Evolutionary conservation across 2,329 filamentous ascomycete species (phyloP).

Genomic region (Arthrobotrys entomopaga): DNA sequence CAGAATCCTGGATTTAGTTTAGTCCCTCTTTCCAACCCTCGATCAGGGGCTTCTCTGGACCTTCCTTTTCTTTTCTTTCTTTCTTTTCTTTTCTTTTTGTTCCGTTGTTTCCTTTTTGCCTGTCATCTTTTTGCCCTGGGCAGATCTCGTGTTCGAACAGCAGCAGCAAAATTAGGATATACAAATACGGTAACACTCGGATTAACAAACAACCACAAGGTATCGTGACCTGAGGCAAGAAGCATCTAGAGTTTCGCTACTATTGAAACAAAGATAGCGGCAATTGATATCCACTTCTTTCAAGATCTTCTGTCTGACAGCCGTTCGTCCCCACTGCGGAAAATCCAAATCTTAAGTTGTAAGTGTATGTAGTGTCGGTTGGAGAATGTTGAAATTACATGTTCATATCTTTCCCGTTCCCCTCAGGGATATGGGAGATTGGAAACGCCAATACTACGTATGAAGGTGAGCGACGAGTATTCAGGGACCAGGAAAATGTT

Average conservation of each 20-base stretch:
- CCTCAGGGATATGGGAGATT: constrained; percentile 54
- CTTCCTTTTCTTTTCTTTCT: constrained; percentile 32
- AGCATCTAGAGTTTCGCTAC: constrained; percentile 19
- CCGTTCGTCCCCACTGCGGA: constrained; percentile 1
- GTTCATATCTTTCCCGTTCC: constrained; percentile 36
- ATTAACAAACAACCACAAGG: constrained; percentile 43
- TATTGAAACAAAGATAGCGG: constrained; percentile 27
- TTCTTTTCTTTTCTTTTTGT: constrained; percentile 32
- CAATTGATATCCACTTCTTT: constrained; percentile 3
- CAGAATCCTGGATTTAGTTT: constrained; percentile 47
- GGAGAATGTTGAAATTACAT: constrained; percentile 29
- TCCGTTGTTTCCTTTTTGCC: constrained; percentile 31
- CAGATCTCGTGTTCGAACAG: constrained; percentile 15
- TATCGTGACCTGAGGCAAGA: constrained; percentile 43
- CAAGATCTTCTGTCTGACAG: background rate
- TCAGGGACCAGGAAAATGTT: constrained; percentile 24
- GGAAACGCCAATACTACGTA: constrained; percentile 36
- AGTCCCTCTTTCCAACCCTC: constrained; percentile 42
- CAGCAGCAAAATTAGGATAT: background rate
- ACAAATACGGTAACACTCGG: constrained; percentile 44
- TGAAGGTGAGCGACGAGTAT: constrained; percentile 28
- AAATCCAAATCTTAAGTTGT: background rate
- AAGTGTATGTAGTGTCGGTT: too few relatives aligned
- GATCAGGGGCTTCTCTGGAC: constrained; percentile 54
- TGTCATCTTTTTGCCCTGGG: background rate